Conservation (phyloP, 306 rosid genomes). For the Ormosia emarginata region DNA sequence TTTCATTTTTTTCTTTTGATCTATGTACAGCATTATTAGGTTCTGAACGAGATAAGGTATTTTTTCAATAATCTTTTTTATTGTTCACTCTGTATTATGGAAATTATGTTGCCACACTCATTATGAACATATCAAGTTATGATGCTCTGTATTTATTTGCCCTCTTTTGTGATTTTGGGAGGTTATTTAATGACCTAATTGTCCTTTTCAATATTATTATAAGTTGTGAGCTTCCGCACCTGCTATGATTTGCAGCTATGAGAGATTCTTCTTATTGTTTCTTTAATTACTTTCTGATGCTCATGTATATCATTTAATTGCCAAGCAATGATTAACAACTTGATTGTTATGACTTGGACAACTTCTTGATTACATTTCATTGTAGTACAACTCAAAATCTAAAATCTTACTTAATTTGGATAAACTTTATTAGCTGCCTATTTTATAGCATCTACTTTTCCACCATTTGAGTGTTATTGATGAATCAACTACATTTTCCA, state of each 20-base stretch:
- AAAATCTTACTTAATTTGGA: neutral
- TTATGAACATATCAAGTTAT: slow-evolving; percentile 27
- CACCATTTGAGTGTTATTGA: slow-evolving; percentile 30
- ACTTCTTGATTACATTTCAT: neutral
- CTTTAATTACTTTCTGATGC: slow-evolving; percentile 15
- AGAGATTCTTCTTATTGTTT: slow-evolving; percentile 13
- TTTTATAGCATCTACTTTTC: neutral
- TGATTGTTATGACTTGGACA: neutral
- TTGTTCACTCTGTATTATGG: slow-evolving; percentile 5
- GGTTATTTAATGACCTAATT: neutral
- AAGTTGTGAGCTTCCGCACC: neutral
- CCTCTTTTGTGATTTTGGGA: slow-evolving; percentile 18
- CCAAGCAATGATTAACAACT: neutral
- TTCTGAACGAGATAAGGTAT: slow-evolving; percentile 25
- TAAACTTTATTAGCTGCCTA: neutral
- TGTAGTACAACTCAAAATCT: neutral
- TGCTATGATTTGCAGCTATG: neutral
- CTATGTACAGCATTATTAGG: slow-evolving; percentile 29
- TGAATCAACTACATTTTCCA: slow-evolving; percentile 43
- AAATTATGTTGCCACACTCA: slow-evolving; percentile 6
- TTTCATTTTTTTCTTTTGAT: neutral
- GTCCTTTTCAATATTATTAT: neutral
- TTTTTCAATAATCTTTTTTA: neutral
- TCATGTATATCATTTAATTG: neutral
- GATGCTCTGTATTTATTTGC: neutral